Conservation (phyloP, 306 rosid species). For the Chamaecrista fasciculata region DNA sequence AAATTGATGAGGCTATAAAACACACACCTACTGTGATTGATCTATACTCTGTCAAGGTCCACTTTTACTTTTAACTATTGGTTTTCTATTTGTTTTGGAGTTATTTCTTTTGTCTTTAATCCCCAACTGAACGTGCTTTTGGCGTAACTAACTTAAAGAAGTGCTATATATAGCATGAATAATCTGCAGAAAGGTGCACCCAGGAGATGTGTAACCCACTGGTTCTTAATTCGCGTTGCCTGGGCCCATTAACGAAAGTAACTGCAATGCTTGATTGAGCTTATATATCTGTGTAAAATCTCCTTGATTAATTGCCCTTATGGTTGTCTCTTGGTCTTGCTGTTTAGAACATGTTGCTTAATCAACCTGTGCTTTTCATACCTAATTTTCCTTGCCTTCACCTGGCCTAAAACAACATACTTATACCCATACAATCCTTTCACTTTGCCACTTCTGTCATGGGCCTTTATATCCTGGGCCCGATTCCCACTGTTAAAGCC, state of each 20-base stretch:
- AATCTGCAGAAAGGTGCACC: not conserved
- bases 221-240: not conserved
- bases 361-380: not conserved
- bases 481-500: too few relatives aligned
- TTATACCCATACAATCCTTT: too few relatives aligned
- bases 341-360: not conserved
- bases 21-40: conserved; percentile 97
- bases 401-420: too few relatives aligned
- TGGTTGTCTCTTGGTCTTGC: not conserved
- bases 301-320: not conserved
- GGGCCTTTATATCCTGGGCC: too few relatives aligned
- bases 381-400: too few relatives aligned
- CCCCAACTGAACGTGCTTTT: conserved; percentile 5
- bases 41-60: conserved; percentile 88
- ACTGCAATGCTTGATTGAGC: not conserved
- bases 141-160: not conserved
- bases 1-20: conserved; percentile 77
- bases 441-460: too few relatives aligned
- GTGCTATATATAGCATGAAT: not conserved
- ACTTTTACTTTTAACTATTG: conserved; percentile 8
- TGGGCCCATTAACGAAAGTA: not conserved
- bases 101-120: conserved; percentile 19
- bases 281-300: not conserved
- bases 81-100: conserved; percentile 10
- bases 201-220: not conserved